phyloP scores from a whole-genome alignment of 1,139 yeast genomes.

The Saccharomyces pastorianus region DNA sequence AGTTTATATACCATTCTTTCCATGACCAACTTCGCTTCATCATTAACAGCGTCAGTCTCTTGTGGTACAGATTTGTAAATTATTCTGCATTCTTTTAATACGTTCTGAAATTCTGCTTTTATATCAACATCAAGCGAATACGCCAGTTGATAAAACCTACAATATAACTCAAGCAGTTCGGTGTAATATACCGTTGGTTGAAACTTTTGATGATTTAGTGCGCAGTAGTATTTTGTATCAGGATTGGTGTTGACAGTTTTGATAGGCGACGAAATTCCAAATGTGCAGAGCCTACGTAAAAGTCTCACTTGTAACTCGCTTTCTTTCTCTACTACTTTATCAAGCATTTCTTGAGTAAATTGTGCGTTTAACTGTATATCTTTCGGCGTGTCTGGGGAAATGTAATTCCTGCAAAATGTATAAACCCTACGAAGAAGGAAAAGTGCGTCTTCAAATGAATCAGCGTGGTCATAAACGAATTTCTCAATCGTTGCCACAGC shows the following conservation, averaged over 20 bases:
- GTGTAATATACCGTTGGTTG: conserved; percentile 7
- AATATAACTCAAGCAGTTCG: conserved; percentile 25
- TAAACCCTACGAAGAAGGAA: conserved; percentile 58
- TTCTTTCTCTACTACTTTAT: conserved; percentile 24
- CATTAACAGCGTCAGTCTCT: conserved; percentile 24
- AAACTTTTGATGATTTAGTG: conserved; percentile 7
- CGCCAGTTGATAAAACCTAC: conserved; percentile 19
- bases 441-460: conserved; percentile 31
- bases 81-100: conserved; percentile 17
- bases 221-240: conserved; percentile 14
- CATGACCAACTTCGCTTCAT: conserved; percentile 26
- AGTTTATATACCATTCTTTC: conserved; percentile 34
- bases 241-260: conserved; percentile 17
- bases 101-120: conserved; percentile 34
- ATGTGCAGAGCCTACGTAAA: conserved; percentile 39
- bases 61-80: conserved; percentile 27
- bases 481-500: conserved; percentile 50
- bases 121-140: conserved; percentile 47
- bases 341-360: conserved; percentile 40
- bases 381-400: conserved; percentile 37
- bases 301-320: conserved; percentile 27
- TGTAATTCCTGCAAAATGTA: conserved; percentile 61
- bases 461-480: conserved; percentile 40
- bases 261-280: conserved; percentile 38
- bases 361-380: conserved; percentile 15